Evolutionary conservation across 805 yeast species (phyloP), one percentile per base, ranked within the genome.

Genomic region (Yamadazyma takamatsuzukensis): DNA sequence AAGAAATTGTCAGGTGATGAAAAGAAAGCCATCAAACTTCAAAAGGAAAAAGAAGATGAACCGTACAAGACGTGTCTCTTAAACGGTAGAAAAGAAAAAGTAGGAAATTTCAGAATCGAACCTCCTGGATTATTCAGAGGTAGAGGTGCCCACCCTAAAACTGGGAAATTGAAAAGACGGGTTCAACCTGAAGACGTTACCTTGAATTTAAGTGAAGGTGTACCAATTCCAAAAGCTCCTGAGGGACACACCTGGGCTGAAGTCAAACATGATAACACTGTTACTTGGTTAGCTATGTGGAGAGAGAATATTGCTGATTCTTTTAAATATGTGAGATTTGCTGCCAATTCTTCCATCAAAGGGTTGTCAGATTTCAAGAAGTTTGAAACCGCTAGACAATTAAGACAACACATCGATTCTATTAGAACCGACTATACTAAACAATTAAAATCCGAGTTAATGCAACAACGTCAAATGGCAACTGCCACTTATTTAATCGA

Each of bases 281-380:
- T 89, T 17, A 78, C 90, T 9, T 90, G 98, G 98, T 68, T 90
- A 34, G 97, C 97, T 0, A 88, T 82, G 84, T 90, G 97, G 97
- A 80, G 83, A 53, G 97, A 90, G 59, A 90, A 90, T 51, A 84
- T 90, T 45, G 78, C 85, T 30, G 84, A 83, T 44, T 71, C 82
- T 18, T 75, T 79, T 47, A 90, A 90, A 57, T 90, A 90, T 54
- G 97, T 90, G 32, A 69, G 95, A 52, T 78, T 90, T 58, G 95
- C 96, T 4, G 93, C 90, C 14, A 85, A 77, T 45, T 89, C 97
- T 0, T 82, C 95, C 1, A 64, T 90, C 42, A 90, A 89, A 59
- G 97, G 97, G 31, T 79, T 82, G 59, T 80, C 93, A 47, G 97
- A 90, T 58, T 83, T 68, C 59, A 87, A 83, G 51, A 90, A 90